Evolutionary conservation across 257 asterid species (phyloP), one percentile per base, ranked within the genome.

Genomic region (Scutellaria galericulata): DNA sequence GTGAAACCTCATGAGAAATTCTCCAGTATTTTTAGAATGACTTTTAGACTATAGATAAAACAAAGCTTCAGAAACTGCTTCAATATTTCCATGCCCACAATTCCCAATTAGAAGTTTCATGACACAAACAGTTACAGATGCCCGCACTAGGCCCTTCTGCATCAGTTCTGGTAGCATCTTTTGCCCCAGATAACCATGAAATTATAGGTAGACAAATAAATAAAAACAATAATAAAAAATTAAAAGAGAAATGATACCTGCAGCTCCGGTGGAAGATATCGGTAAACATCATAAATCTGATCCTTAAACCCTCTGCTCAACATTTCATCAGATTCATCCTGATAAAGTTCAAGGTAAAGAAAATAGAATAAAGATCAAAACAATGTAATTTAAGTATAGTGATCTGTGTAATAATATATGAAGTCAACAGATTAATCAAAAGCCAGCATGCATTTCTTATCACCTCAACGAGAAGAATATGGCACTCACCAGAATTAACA

Each of bases 261-360:
- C 66, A 90, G 96, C 64, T 93, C 98, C 22, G 96, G 96, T 24
- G 98, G 98, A 84, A 93, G 97, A 78, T 93, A 93, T 83, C 98
- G 79, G 74, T 93, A 93, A 61, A 90, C 97, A 83, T 93, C 98
- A 80, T 93, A 90, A 73, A 93, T 93, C 79, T 93, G 97, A 83
- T 93, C 96, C 88, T 93, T 87, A 66, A 90, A 93, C 54, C 98
- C 98, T 64, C 96, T 90, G 84, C 96, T 90, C 90, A 93, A 68
- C 97, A 93, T 93, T 84, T 93, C 97, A 78, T 93, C 98, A 70
- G 96, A 93, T 71, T 93, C 98, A 70, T 90, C 98, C 98, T 93
- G 57, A 54, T 15, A 70, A 79, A 40, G 39, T 60, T 68, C 66
- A 37, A 12, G 74, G 55, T 63, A 11, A 31, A 46, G 53, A 71